A percentile compares a stretch with the other conserved stretches of the same genome.
phyloP scores from a whole-genome alignment of 805 yeast genomes.

The Wickerhamomyces rabaulensis region DNA sequence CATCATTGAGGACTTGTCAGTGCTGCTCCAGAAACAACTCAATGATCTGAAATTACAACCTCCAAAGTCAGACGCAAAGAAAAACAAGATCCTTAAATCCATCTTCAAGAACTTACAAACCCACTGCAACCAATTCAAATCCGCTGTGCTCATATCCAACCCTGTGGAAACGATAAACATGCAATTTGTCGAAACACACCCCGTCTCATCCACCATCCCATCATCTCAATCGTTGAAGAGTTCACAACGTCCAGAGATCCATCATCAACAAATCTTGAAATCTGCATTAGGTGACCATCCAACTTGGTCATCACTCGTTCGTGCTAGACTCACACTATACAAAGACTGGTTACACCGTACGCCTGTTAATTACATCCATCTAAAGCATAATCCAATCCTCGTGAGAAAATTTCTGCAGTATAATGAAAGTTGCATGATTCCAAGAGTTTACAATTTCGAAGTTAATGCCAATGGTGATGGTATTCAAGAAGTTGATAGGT shows the following conservation, averaged over 20 bases:
- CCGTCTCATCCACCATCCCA: background rate
- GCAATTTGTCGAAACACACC: slow-evolving; percentile 17
- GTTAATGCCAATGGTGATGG: slow-evolving; percentile 4
- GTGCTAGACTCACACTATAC: slow-evolving; percentile 19
- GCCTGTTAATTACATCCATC: slow-evolving; percentile 13
- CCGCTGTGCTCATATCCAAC: slow-evolving; percentile 14
- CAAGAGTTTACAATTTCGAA: slow-evolving; percentile 10
- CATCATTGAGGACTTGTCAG: slow-evolving; percentile 21
- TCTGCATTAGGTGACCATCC: slow-evolving; percentile 19
- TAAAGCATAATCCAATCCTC: slow-evolving; percentile 13
- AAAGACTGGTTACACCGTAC: slow-evolving; percentile 15
- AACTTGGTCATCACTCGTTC: slow-evolving; percentile 13
- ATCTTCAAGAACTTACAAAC: slow-evolving; percentile 14
- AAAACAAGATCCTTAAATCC: slow-evolving; percentile 7
- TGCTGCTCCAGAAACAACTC: background rate
- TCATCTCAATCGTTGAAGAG: slow-evolving; percentile 1
- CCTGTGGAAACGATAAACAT: slow-evolving; percentile 13
- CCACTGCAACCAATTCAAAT: slow-evolving; percentile 12
- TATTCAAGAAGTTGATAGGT: slow-evolving; percentile 4
- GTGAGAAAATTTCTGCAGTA: slow-evolving; percentile 10
- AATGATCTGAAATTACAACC: background rate
- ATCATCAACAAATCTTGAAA: slow-evolving; percentile 17
- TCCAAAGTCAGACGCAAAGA: slow-evolving; percentile 1
- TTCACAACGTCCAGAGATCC: slow-evolving; percentile 6
- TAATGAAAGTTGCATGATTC: slow-evolving; percentile 1